These are phyloP conservation scores for Elaeis guineensis DNA, from an alignment of 176 grass and related monocot genomes.

Conservation along the genomic window DNA sequence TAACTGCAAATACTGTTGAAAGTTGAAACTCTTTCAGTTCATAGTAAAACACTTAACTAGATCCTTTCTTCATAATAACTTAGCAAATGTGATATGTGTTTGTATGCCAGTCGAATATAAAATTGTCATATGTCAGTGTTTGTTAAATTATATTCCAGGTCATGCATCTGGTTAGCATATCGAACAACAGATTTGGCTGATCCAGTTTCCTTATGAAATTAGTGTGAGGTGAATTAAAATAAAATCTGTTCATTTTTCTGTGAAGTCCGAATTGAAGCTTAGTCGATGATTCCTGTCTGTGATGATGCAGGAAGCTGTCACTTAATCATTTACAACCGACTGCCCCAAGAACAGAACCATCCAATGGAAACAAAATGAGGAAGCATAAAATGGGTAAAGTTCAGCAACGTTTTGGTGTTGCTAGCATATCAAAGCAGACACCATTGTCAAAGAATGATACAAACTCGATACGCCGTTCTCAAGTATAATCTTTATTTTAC, in stretches of 20 bases:
- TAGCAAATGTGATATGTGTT: too few relatives aligned
- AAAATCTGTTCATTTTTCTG: too few relatives aligned
- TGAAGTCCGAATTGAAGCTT: neutral
- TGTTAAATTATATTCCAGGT: neutral
- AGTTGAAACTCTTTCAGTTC: too few relatives aligned
- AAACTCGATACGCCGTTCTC: slow-evolving; percentile 73
- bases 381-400: slow-evolving; percentile 53
- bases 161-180: neutral
- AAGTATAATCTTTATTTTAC: slow-evolving; percentile 34
- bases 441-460: slow-evolving; percentile 83
- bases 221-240: too few relatives aligned
- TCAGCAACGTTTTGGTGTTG: slow-evolving; percentile 34
- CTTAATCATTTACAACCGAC: slow-evolving; percentile 56
- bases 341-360: slow-evolving; percentile 51
- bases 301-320: slow-evolving; percentile 66
- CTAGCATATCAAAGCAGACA: slow-evolving; percentile 55
- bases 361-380: slow-evolving; percentile 58
- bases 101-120: too few relatives aligned
- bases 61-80: too few relatives aligned
- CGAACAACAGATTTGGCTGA: neutral
- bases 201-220: neutral
- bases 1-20: too few relatives aligned
- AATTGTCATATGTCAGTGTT: too few relatives aligned
- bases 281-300: slow-evolving; percentile 26
- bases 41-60: too few relatives aligned